These are phyloP conservation scores for Colletotrichum zoysiae DNA, from an alignment of 2,329 filamentous ascomycete genomes.

Conservation along the genomic window DNA sequence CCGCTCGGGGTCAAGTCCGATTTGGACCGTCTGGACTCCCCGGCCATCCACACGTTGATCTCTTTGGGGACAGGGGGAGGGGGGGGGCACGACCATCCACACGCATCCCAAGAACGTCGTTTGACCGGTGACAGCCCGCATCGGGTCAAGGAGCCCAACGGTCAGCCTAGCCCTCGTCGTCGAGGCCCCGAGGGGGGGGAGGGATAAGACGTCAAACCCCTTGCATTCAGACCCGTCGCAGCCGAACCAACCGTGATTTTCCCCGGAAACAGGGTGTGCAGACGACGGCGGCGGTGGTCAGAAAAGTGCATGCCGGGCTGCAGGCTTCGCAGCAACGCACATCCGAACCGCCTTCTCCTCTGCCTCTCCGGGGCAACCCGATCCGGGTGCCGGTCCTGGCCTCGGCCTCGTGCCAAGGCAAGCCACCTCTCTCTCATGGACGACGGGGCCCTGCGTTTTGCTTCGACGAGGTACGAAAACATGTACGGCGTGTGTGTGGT, in stretches of 20 bases:
- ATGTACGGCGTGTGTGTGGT: neutral
- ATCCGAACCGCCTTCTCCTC: no score
- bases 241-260: neutral
- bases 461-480: conserved; percentile 7
- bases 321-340: neutral
- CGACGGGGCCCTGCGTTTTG: neutral
- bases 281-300: neutral
- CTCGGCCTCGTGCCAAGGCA: neutral
- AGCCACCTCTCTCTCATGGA: neutral
- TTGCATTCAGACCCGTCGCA: neutral
- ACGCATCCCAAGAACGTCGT: neutral
- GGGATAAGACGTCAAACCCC: neutral
- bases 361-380: neutral
- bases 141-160: neutral
- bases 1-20: neutral
- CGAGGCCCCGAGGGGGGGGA: neutral
- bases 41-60: neutral
- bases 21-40: neutral
- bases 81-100: neutral
- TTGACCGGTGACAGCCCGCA: neutral
- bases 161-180: neutral
- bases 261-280: neutral
- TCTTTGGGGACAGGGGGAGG: neutral
- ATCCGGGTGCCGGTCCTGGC: neutral
- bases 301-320: neutral